Base-by-base conservation (phyloP, 2,329 filamentous ascomycete species). In the Fusarium succisae region DNA sequence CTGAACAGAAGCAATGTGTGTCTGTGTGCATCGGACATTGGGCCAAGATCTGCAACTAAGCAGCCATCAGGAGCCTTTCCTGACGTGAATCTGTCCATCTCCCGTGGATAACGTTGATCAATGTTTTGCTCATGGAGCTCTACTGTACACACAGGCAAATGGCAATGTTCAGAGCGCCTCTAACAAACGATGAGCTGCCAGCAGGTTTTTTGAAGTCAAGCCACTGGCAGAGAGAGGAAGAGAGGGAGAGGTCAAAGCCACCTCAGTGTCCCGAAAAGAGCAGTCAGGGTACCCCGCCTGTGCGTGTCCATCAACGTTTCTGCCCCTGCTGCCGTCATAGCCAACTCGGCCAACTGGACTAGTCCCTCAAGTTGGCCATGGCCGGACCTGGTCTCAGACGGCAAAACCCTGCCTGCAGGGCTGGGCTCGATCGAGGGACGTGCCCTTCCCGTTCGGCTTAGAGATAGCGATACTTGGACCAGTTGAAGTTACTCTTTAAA, bases 361-460 rank as follows among this genome's bases (percentile, higher is more conserved):
- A 74, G 73, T 66, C 32, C 72, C 72, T 54, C 45, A 74, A 71
- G 63, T 72, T 58, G 72, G 72, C 63, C 53, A 72, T 64, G 60
- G 55, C 64, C 55, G 41, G 63, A 60, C 55, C 56, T 64, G 70
- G 59, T 65, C 63, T 74, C 56, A 47, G 72, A 68, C 56, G 67
- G 69, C 69, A 64, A 75, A 75, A 75, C 66, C 72, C 72, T 75
- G 70, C 51, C 69, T 75, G 62, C 62, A 73, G 63, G 70, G 59
- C 61, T 70, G 55, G 59, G 58, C 56, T 61, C 53, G 64, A 70
- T 70, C 67, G 67, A 68, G 69, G 72, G 72, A 75, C 72, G 72
- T 74, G 72, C 72, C 61, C 74, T 74, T 74, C 76, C 76, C 75
- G 76, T 67, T 69, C 60, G 65, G 59, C 68, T 67, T 53, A 72